Evolutionary conservation across 1,139 yeast genomes (phyloP).

Genomic region (Blastobotrys arbuscula): DNA sequence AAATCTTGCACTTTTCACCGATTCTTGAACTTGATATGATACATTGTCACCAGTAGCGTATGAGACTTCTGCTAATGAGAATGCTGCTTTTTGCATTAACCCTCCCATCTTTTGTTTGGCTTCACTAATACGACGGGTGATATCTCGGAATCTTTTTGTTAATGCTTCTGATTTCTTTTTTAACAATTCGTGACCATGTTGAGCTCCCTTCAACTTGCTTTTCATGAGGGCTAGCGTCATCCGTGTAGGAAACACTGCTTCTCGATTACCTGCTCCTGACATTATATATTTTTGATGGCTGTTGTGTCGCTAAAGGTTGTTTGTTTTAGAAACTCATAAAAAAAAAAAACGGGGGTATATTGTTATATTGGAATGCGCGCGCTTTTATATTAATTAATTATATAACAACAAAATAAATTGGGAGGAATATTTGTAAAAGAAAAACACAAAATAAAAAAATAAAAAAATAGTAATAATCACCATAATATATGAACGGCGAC

Average conservation of each 20-base stretch:
- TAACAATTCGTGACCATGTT: slow-evolving; percentile 88
- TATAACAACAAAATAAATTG: background rate
- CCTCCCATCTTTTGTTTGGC: slow-evolving; percentile 97
- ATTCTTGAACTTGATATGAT: slow-evolving; percentile 91
- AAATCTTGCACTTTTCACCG: slow-evolving; percentile 81
- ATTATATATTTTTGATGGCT: background rate
- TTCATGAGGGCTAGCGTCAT: slow-evolving; percentile 96
- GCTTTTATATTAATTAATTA: too few relatives aligned
- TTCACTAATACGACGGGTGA: slow-evolving; percentile 89
- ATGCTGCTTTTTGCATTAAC: slow-evolving; percentile 96
- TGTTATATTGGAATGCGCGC: background rate
- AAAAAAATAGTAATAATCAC: background rate
- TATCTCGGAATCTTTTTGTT: slow-evolving; percentile 93
- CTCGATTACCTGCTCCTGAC: slow-evolving; percentile 20
- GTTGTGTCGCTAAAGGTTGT: background rate
- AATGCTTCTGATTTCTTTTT: slow-evolving; percentile 96
- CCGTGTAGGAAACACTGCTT: slow-evolving; percentile 81
- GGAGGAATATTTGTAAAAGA: background rate
- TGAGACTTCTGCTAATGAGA: slow-evolving; percentile 92
- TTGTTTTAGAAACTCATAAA: background rate
- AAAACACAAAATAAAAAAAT: background rate
- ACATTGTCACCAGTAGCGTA: slow-evolving; percentile 97
- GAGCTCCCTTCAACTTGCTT: slow-evolving; percentile 92
- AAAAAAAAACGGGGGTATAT: background rate
- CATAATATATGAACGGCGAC: background rate